These are phyloP conservation scores for Candida piceae DNA, from an alignment of 805 yeast genomes.

Conservation along the genomic window DNA sequence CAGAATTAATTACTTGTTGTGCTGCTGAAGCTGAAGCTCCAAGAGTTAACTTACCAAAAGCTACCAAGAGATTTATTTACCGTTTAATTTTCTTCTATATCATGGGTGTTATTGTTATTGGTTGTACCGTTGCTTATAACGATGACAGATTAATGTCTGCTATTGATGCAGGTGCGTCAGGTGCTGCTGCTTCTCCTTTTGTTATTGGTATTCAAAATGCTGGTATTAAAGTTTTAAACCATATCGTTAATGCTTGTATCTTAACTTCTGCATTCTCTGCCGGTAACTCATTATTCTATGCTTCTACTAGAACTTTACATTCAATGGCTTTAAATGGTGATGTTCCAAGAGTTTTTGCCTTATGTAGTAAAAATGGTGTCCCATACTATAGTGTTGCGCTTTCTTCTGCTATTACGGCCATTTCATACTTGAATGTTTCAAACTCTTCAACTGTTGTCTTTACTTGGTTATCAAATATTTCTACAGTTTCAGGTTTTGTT, in stretches of 20 bases:
- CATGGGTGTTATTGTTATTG: slow-evolving; percentile 36
- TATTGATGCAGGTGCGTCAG: slow-evolving; percentile 41
- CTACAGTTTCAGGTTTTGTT: slow-evolving; percentile 63
- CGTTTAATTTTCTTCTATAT: slow-evolving; percentile 30
- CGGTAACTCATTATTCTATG: slow-evolving; percentile 71
- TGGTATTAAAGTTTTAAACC: slow-evolving; percentile 62
- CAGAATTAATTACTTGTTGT: slow-evolving; percentile 28
- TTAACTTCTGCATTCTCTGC: slow-evolving; percentile 49
- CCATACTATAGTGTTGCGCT: slow-evolving; percentile 54
- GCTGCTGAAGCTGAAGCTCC: slow-evolving; percentile 31
- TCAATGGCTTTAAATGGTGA: slow-evolving; percentile 71
- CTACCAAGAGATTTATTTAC: slow-evolving; percentile 28
- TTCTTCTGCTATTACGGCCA: slow-evolving; percentile 42
- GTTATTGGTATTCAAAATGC: slow-evolving; percentile 77
- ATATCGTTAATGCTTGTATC: slow-evolving; percentile 74
- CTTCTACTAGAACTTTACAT: slow-evolving; percentile 68
- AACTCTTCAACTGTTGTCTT: slow-evolving; percentile 55
- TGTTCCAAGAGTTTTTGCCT: slow-evolving; percentile 63
- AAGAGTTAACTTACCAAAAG: slow-evolving; percentile 29
- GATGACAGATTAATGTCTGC: slow-evolving; percentile 39
- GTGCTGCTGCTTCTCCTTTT: slow-evolving; percentile 82
- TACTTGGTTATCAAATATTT: slow-evolving; percentile 61
- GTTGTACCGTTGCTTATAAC: slow-evolving; percentile 42
- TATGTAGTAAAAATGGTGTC: slow-evolving; percentile 61
- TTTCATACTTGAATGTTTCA: slow-evolving; percentile 66